Percentiles rank a stretch among this genome's conserved stretches.
phyloP scores from a whole-genome alignment of 768 basidiomycete species.

The Leccinum broughii region DNA sequence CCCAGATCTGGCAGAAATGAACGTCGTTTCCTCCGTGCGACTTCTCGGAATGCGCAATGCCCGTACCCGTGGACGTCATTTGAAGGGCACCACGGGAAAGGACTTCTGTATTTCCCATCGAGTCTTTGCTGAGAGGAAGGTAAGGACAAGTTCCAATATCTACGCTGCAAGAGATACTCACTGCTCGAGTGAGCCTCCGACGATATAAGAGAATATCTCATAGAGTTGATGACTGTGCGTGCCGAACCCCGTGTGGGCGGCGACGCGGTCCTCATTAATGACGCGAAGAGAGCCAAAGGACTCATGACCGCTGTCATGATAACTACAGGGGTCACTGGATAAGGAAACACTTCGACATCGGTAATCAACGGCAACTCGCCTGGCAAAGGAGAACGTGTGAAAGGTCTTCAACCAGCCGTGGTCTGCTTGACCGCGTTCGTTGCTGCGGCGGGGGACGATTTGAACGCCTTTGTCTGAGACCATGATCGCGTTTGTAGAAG shows the following conservation, averaged over 20 bases:
- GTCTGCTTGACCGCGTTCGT: conserved; percentile 70
- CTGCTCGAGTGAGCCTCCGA: conserved; percentile 81
- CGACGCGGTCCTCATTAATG: conserved; percentile 92
- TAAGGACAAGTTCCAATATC: neutral
- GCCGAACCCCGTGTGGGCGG: conserved; percentile 75
- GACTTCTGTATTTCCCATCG: conserved; percentile 88
- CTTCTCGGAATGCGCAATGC: conserved; percentile 82
- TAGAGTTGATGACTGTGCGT: conserved; percentile 82
- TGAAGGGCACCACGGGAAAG: conserved; percentile 89
- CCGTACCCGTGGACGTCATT: conserved; percentile 89
- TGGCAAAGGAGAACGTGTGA: conserved; percentile 79
- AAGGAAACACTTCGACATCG: neutral
- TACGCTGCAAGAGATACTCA: conserved; percentile 35
- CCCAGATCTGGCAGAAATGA: conserved; percentile 77
- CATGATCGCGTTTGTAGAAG: conserved; percentile 16
- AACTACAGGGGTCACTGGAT: conserved; percentile 38
- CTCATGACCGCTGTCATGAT: conserved; percentile 57
- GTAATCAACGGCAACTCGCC: conserved; percentile 42
- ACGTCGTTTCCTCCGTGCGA: conserved; percentile 47
- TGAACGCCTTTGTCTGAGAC: conserved; percentile 24
- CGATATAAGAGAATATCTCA: conserved; percentile 90
- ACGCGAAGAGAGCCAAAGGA: conserved; percentile 78
- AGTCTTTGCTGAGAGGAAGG: conserved; percentile 64
- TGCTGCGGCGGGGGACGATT: conserved; percentile 54
- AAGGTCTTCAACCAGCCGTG: conserved; percentile 89